phyloP scores from a whole-genome alignment of 495 filamentous ascomycete genomes.

The Talaromyces nanjingensis region DNA sequence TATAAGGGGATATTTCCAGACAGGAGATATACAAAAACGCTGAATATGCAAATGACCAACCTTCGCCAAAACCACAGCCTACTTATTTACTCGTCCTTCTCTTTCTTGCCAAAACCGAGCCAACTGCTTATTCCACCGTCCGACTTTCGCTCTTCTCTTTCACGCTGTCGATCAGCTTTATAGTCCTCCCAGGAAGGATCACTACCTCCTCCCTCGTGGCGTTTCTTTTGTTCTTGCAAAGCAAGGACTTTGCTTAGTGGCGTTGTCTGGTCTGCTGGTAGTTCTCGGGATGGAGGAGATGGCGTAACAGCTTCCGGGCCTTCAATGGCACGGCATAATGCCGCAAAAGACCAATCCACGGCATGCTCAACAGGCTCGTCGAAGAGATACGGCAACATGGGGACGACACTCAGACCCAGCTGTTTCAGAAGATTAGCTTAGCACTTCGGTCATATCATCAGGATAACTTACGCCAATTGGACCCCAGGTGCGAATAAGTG shows the following conservation, averaged over 20 bases:
- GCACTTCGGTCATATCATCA: neutral
- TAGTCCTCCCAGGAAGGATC: slow-evolving; percentile 34
- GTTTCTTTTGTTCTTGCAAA: slow-evolving; percentile 11
- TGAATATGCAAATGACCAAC: neutral
- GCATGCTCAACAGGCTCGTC: slow-evolving; percentile 89
- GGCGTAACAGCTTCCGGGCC: slow-evolving; percentile 50
- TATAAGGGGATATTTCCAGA: neutral
- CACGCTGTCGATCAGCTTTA: slow-evolving; percentile 25
- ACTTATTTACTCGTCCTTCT: slow-evolving; percentile 3
- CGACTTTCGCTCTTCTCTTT: slow-evolving; percentile 23
- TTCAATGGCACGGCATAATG: slow-evolving; percentile 61
- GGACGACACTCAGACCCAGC: slow-evolving; percentile 80
- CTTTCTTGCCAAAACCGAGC: slow-evolving; percentile 10
- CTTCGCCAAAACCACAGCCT: neutral
- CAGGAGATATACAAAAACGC: neutral
- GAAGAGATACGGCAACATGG: slow-evolving; percentile 82
- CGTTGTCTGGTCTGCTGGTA: slow-evolving; percentile 14
- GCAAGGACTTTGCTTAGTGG: slow-evolving; percentile 15
- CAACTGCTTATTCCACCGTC: slow-evolving; percentile 1
- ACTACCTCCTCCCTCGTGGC: slow-evolving; percentile 6
- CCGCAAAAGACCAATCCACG: slow-evolving; percentile 84
- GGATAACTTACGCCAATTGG: slow-evolving; percentile 69
- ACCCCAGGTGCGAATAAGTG: slow-evolving; percentile 67
- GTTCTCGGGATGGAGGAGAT: slow-evolving; percentile 17
- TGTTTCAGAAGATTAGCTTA: slow-evolving; percentile 15